A percentile compares a stretch with the other conserved stretches of the same genome.
These are phyloP conservation scores for Aspergillus unguis DNA, from an alignment of 2,329 filamentous ascomycete species.

Conservation along the genomic window DNA sequence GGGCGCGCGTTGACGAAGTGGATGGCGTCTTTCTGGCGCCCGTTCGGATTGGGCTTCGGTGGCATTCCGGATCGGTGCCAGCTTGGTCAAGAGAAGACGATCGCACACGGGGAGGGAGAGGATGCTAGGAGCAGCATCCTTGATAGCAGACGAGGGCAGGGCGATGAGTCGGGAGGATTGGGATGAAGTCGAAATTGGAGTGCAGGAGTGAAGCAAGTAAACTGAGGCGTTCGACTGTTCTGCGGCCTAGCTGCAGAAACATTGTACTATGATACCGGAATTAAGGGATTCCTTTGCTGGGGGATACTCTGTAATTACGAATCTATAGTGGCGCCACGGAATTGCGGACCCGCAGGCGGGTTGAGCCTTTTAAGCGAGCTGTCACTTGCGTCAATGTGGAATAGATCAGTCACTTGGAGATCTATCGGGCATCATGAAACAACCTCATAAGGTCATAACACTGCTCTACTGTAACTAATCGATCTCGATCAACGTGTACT, in stretches of 20 bases:
- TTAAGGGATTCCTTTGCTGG: too few relatives aligned
- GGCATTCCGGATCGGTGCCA: constrained; percentile 20
- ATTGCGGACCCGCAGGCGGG: too few relatives aligned
- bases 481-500: constrained; percentile 38
- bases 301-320: too few relatives aligned
- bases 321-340: too few relatives aligned
- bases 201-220: neutral
- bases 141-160: neutral
- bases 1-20: constrained; percentile 36
- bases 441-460: neutral
- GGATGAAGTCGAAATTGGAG: neutral
- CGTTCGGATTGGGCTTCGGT: constrained; percentile 18
- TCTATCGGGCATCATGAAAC: too few relatives aligned
- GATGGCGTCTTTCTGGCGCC: constrained; percentile 25
- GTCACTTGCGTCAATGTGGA: too few relatives aligned
- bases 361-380: too few relatives aligned
- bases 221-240: neutral
- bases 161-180: neutral
- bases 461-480: constrained; percentile 23
- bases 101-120: constrained; percentile 5
- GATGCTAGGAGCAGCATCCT: constrained; percentile 21
- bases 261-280: too few relatives aligned
- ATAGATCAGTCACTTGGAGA: too few relatives aligned
- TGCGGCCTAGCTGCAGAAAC: too few relatives aligned
- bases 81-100: constrained; percentile 17